phyloP scores from a whole-genome alignment of 169 alveolate species.

The Toxoplasma gondii region DNA sequence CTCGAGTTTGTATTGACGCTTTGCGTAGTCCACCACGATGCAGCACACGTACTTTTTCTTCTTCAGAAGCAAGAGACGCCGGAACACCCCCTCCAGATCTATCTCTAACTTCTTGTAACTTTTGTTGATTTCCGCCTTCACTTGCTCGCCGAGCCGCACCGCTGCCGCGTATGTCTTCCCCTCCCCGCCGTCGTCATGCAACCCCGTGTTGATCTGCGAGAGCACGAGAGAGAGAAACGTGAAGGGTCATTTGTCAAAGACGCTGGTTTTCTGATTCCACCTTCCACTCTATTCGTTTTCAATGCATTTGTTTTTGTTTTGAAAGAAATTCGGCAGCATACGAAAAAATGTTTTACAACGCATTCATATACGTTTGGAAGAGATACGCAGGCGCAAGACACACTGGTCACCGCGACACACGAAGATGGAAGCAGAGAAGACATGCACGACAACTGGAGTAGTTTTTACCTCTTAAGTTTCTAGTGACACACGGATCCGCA shows the following conservation, averaged over 20 bases:
- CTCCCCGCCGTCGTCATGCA: conserved; percentile 48
- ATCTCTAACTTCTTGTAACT: conserved; percentile 95
- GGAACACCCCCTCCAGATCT: conserved; percentile 97
- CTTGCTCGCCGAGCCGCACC: conserved; percentile 87
- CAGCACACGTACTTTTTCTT: conserved; percentile 98
- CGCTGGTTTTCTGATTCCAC: too few relatives aligned
- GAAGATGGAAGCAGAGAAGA: too few relatives aligned
- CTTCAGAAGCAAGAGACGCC: conserved; percentile 93
- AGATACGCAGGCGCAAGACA: too few relatives aligned
- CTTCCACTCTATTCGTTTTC: too few relatives aligned
- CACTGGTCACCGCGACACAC: too few relatives aligned
- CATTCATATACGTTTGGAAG: too few relatives aligned
- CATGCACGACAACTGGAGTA: too few relatives aligned
- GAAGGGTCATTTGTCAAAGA: background rate
- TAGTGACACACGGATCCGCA: too few relatives aligned
- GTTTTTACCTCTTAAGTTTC: too few relatives aligned
- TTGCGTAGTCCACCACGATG: conserved; percentile 82
- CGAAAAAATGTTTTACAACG: too few relatives aligned
- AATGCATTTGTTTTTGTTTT: too few relatives aligned
- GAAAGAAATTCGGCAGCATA: too few relatives aligned
- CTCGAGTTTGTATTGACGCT: conserved; percentile 84
- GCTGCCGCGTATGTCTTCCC: conserved; percentile 83
- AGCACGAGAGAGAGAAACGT: background rate
- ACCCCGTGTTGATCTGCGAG: conserved; percentile 58
- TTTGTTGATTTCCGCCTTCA: conserved; percentile 90